phyloP scores from a whole-genome alignment of 2,329 filamentous ascomycete species.

The Xylaria sp. region DNA sequence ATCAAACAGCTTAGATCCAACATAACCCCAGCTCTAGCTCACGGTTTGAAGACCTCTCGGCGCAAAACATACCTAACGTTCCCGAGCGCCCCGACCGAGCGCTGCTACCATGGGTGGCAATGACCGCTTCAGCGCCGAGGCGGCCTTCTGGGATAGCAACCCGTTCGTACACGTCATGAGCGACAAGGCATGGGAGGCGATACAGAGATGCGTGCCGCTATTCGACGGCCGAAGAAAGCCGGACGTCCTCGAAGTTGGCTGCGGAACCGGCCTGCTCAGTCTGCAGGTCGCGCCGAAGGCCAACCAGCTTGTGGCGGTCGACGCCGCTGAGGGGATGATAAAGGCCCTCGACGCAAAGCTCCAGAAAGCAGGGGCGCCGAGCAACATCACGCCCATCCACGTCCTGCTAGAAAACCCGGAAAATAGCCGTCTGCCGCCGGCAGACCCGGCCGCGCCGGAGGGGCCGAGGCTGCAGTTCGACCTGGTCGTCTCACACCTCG shows the following conservation, averaged over 20 bases:
- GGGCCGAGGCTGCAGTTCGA: constrained; percentile 48
- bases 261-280: constrained; percentile 58
- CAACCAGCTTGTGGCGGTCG: constrained; percentile 53
- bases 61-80: too few relatives aligned
- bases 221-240: constrained; percentile 32
- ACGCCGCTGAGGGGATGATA: constrained; percentile 59
- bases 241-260: constrained; percentile 59
- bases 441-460: constrained; percentile 29
- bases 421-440: constrained; percentile 45
- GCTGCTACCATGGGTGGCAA: constrained; percentile 33
- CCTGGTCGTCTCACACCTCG: constrained; percentile 49
- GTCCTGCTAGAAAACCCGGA: constrained; percentile 45
- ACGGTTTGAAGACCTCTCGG: too few relatives aligned
- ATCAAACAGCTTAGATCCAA: too few relatives aligned
- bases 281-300: constrained; percentile 52
- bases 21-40: too few relatives aligned
- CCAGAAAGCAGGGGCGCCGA: constrained; percentile 24
- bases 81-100: background rate
- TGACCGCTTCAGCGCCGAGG: constrained; percentile 51
- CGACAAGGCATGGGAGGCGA: constrained; percentile 47
- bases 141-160: constrained; percentile 41
- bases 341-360: constrained; percentile 51
- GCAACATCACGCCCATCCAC: constrained; percentile 51
- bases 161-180: constrained; percentile 50
- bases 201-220: constrained; percentile 43